A percentile compares a stretch with the other conserved stretches of the same genome.
phyloP scores from a whole-genome alignment of 176 grass and related monocot species.

The Zea luxurians region DNA sequence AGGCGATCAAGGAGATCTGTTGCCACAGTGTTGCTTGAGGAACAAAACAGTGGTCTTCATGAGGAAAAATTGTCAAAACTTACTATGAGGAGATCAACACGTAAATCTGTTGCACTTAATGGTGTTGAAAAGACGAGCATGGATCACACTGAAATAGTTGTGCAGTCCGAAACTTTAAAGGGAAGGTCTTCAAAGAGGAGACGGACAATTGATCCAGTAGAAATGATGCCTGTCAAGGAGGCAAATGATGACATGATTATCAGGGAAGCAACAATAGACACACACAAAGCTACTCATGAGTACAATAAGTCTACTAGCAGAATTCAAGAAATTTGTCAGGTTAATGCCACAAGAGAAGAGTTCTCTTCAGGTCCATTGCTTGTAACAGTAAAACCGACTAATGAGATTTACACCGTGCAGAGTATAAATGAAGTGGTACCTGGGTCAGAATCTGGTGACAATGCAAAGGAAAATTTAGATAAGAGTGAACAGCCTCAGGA shows the following conservation, averaged over 20 bases:
- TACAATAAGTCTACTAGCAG: neutral
- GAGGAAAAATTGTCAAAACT: constrained; percentile 2
- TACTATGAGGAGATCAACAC: constrained; percentile 9
- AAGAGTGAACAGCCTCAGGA: neutral
- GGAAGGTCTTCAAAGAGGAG: constrained; percentile 42
- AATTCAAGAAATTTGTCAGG: constrained; percentile 4
- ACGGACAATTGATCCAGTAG: constrained; percentile 7
- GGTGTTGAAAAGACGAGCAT: neutral
- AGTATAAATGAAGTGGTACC: neutral
- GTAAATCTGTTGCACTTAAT: constrained; percentile 21
- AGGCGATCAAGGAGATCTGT: constrained; percentile 31
- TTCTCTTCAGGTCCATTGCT: constrained; percentile 10
- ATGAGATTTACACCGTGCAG: neutral
- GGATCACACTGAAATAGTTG: constrained; percentile 2
- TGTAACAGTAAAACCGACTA: neutral
- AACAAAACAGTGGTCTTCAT: neutral
- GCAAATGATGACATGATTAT: constrained; percentile 14
- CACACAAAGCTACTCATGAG: neutral
- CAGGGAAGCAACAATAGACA: neutral
- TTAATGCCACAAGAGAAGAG: constrained; percentile 1
- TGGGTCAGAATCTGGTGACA: neutral
- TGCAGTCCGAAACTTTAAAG: constrained; percentile 18
- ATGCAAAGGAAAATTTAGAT: neutral
- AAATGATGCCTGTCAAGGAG: constrained; percentile 21
- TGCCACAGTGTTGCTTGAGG: constrained; percentile 1